Evolutionary conservation across 495 filamentous ascomycete genomes (phyloP), one percentile per base, ranked within the genome.

Genomic region (Elasticomyces elasticus): DNA sequence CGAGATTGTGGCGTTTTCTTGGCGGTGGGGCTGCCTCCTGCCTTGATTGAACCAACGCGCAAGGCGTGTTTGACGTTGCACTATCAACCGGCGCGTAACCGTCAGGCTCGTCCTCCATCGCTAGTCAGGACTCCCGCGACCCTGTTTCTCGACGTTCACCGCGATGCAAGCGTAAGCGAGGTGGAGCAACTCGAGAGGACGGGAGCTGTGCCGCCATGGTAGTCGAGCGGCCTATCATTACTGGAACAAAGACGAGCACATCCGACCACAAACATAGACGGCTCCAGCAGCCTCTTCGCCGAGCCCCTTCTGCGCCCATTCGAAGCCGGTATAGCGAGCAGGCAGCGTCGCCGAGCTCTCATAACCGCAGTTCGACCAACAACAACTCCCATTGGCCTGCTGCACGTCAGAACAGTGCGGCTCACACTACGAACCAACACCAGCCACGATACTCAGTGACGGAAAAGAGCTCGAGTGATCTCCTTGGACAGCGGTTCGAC

Each of bases 401-500:
- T 5, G 17, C n/a, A 5, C 28, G 17, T 23, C 30, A 49, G 20
- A 31, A 31, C 45, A 40, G 19, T 25, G 28, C 28, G 26, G 50
- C 48, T 3, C 24, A 51, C 48, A 22, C 30, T 17, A 17, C 48
- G 6, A 38, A 49, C 23, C 52, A n/a, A n/a, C n/a, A 44, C 13
- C 51, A 60, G 25, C 35, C 61, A 0, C 58, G 53, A 0, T 50
- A 30, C 20, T 60, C 61, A 13, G 54, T 58, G 11, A 58, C 52
- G 19, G 54, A 61, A 19, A 60, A 59, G 52, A 49, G 30, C 11
- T 56, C 61, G 7, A 28, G 44, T 20, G 58, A 58, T 33, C 50
- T 62, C 12, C 55, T 64, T n/a, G 62, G 59, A 1, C 46, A 49
- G 23, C 31, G 47, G 5, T 64, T 62, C 59, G 58, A 61, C 52